Evolutionary conservation across 2,329 filamentous ascomycete species (phyloP), one percentile per base, ranked within the genome.

Genomic region (Aschersonia sp.): DNA sequence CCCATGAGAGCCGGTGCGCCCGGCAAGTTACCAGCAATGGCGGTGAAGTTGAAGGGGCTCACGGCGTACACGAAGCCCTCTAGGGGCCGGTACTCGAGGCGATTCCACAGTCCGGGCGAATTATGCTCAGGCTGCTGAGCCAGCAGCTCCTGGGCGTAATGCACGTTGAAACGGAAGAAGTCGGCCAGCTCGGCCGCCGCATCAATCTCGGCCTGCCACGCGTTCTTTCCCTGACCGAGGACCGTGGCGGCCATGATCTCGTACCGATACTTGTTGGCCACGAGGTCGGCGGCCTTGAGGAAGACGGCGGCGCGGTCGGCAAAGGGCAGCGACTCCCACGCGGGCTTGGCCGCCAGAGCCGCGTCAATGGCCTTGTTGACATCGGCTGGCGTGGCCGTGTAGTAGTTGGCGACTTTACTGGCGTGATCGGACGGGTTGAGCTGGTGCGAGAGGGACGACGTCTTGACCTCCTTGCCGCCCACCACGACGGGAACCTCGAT

Each of bases 171-270:
- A 61, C 89, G 80, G 62, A 97, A 72, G 68, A 97, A 97, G 64
- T 98, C 91, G 56, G 80, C 84, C 57, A 94, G 69, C 73, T 98
- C 92, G 6, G 91, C 91, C 20, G 91, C 91, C 40, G 89, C 78
- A 65, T 97, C 91, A 54, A 97, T 97, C 74, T 98, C 91, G n/a
- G 92, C 91, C 68, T 98, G 91, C 89, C 89, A 97, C 45, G 87
- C 88, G 65, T 96, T 97, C 78, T 97, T 97, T 59, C 92, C 91
- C 69, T 98, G 91, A 51, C 91, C 92, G 32, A 95, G 73, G 80
- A 97, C 95, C 10, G 92, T 96, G 43, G 88, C 80, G 5, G 92
- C 91, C 85, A 97, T 94, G 58, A 98, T 79, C 49, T 96, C 88
- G 68, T 95, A 96, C 61, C 92, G 80, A 69, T 98, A 97, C 71